A percentile compares a stretch with the other conserved stretches of the same genome.
Conservation (phyloP, 2,329 filamentous ascomycete species). For the Fragosphaeria purpurea region DNA sequence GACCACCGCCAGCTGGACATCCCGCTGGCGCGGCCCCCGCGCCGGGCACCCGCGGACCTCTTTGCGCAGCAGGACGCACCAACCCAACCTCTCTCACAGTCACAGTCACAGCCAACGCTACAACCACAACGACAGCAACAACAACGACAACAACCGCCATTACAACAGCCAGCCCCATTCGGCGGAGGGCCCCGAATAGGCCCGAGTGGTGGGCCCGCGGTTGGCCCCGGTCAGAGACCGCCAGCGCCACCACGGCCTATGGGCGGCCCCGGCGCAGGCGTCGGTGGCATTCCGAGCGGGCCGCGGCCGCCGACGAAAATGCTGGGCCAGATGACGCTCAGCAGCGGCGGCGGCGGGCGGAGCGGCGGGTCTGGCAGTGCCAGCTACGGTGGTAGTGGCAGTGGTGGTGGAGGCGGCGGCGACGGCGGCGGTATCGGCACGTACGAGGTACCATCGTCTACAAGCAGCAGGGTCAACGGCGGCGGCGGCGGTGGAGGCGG, state of each 20-base stretch:
- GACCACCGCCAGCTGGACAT: slow-evolving; percentile 69
- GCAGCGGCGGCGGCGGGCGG: slow-evolving; percentile 17
- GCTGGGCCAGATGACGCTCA: slow-evolving; percentile 46
- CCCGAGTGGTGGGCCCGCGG: not conserved
- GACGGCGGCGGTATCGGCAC: not conserved
- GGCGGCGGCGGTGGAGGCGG: not conserved
- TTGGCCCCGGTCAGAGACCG: slow-evolving; percentile 8
- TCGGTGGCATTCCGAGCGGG: slow-evolving; percentile 25
- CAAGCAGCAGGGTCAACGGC: slow-evolving; percentile 1
- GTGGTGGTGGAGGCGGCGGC: not conserved
- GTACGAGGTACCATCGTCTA: slow-evolving; percentile 13
- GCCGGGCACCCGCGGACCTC: slow-evolving; percentile 74
- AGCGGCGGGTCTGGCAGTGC: too few relatives aligned
- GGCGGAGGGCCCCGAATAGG: too few relatives aligned
- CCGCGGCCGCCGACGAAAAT: slow-evolving; percentile 40
- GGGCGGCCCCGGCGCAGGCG: slow-evolving; percentile 10
- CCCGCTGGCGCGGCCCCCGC: slow-evolving; percentile 68
- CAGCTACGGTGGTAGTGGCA: slow-evolving; percentile 2
- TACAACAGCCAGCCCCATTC: slow-evolving; percentile 9
- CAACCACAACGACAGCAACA: slow-evolving; percentile 8
- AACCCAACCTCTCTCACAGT: slow-evolving; percentile 34
- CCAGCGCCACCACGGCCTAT: not conserved
- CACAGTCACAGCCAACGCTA: slow-evolving; percentile 18
- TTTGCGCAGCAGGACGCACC: slow-evolving; percentile 59
- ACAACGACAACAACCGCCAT: slow-evolving; percentile 15